These are phyloP conservation scores for Fraxinus albicans DNA, from an alignment of 305 asterid species.

Conservation along the genomic window DNA sequence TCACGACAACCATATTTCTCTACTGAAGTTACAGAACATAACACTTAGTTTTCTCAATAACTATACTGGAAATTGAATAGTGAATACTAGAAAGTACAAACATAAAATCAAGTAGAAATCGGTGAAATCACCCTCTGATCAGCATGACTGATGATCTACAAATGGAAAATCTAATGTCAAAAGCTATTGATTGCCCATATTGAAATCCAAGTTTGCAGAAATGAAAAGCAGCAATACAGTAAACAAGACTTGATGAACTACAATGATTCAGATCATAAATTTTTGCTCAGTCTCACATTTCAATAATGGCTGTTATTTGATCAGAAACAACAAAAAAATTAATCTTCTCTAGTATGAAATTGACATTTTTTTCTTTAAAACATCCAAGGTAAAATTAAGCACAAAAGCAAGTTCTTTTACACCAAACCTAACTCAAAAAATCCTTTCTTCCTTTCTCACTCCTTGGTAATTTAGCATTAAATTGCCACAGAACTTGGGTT, in stretches of 20 bases:
- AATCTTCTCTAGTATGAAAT: constrained; percentile 14
- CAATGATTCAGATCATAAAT: constrained; percentile 20
- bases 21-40: no score
- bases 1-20: no score
- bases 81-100: neutral
- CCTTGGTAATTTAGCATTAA: neutral
- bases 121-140: neutral
- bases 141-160: neutral
- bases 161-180: neutral
- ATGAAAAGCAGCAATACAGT: neutral
- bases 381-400: neutral
- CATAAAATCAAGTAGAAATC: neutral
- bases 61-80: neutral
- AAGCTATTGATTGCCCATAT: neutral
- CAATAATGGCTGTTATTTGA: constrained; percentile 9
- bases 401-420: neutral
- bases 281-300: neutral
- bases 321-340: neutral
- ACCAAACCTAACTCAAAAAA: constrained; percentile 4
- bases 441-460: neutral
- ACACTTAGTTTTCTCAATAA: neutral
- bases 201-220: neutral
- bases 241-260: constrained; percentile 11
- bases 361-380: neutral
- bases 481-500: no score